Base-by-base conservation (phyloP, 768 basidiomycete genomes). In the Pisolithus sp. region DNA sequence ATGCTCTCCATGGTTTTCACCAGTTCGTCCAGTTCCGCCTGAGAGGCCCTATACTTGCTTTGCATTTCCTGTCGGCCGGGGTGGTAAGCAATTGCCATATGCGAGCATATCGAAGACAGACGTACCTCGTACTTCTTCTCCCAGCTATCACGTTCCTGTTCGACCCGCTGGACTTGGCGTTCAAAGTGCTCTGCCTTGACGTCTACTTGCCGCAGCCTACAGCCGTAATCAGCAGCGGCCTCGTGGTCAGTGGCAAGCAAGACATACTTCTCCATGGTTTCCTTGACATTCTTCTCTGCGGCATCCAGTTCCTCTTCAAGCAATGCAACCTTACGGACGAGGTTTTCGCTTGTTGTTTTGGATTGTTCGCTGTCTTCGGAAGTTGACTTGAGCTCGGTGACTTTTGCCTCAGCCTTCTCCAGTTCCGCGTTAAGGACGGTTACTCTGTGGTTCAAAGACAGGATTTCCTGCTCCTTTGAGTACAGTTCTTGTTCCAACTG, bases 161-260 rank as follows among this genome's bases (percentile, higher is more conserved):
- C 94, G 45, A 81, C 75, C 41, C 89, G 81, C 58, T 82, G 76
- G 18, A 96, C 84, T 66, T 94, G 90, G 46, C 93, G 83, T 72
- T 97, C 95, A 66, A 91, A 96, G 73, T 98, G 93, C 70, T 99
- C 96, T 9, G 95, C 95, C 75, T 97, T 99, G 71, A 98, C 87
- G 66, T 99, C 96, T 52, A 95, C 93, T 65, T 95, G 91, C 56
- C 95, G 79, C 61, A 99, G 78, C 70, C 95, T 98, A 60, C 40
- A 26, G 24, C 17, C 49, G 50, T 51, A 54, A 59, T 62, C 53
- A 63, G 58, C 15, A 34, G 52, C 43, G 54, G 61, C 57, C 49
- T 41, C 30, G 36, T 4, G 62, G 59, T 56, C 41, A 49, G 24
- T 20, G 18, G 30, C 8, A 21, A 47, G 4, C 31, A 39, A 15